phyloP scores from a whole-genome alignment of 345 rosid genomes.

The Camelina neglecta region DNA sequence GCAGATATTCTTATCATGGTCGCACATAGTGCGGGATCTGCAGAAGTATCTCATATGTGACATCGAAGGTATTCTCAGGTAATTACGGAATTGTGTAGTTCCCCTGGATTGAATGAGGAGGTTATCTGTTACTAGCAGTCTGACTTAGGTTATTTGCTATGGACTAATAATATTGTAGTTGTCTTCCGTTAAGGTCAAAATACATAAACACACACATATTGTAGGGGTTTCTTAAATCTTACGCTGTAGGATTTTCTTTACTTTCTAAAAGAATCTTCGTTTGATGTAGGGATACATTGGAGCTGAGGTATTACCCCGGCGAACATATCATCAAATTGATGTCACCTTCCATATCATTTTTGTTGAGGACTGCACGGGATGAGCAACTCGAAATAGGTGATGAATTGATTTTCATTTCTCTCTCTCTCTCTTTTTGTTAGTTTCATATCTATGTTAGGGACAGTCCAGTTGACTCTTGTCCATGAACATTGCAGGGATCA shows the following conservation, averaged over 20 bases:
- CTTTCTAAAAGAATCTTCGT: neutral
- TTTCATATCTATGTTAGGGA: slow-evolving; percentile 18
- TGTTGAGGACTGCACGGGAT: slow-evolving; percentile 70
- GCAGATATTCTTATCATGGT: slow-evolving; percentile 79
- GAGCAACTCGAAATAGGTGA: slow-evolving; percentile 65
- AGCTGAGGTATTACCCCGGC: slow-evolving; percentile 66
- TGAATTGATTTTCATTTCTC: slow-evolving; percentile 22
- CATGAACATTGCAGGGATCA: slow-evolving; percentile 55
- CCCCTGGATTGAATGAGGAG: neutral
- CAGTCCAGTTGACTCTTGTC: slow-evolving; percentile 23
- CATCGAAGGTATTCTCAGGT: slow-evolving; percentile 63
- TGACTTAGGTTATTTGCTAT: neutral
- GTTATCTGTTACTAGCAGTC: slow-evolving; percentile 5
- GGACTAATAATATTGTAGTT: too few species aligned
- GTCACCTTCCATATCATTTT: slow-evolving; percentile 65
- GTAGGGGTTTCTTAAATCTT: too few species aligned
- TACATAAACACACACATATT: too few species aligned
- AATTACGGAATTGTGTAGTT: slow-evolving; percentile 24
- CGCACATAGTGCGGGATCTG: slow-evolving; percentile 62
- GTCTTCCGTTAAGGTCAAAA: too few species aligned
- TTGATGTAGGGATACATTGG: slow-evolving; percentile 57
- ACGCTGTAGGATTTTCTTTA: neutral
- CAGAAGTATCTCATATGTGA: slow-evolving; percentile 65
- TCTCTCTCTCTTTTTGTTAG: too few species aligned
- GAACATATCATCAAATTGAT: slow-evolving; percentile 59